A percentile compares a stretch with the other conserved stretches of the same genome.
Conservation (phyloP, 208 protist genomes). For the Acanthamoeba triangularis region DNA sequence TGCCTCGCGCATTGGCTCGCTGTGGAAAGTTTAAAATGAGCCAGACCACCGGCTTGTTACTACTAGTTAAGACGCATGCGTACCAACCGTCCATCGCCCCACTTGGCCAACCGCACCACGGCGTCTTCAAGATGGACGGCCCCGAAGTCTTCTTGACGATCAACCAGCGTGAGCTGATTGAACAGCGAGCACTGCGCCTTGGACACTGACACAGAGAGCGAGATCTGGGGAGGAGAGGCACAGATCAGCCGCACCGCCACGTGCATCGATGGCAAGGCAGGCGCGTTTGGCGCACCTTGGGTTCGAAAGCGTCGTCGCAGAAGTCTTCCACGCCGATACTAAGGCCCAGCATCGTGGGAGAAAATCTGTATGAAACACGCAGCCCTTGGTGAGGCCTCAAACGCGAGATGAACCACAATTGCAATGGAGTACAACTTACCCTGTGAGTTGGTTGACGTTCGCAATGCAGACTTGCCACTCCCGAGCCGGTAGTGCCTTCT, state of each 20-base stretch:
- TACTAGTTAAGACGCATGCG: background rate
- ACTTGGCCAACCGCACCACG: background rate
- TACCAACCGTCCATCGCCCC: background rate
- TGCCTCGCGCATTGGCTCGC: constrained; percentile 29
- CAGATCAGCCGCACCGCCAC: background rate
- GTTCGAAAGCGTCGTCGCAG: background rate
- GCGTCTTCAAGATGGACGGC: background rate
- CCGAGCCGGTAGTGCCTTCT: background rate
- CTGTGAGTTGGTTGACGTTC: background rate
- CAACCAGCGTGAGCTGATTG: background rate
- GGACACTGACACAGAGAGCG: background rate
- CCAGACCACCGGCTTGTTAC: background rate
- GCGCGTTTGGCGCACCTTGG: background rate
- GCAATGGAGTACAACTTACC: background rate
- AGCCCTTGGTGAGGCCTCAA: background rate
- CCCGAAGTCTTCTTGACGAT: constrained; percentile 17
- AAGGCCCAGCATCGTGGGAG: constrained; percentile 32
- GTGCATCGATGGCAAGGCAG: background rate
- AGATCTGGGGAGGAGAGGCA: background rate
- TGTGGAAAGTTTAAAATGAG: background rate
- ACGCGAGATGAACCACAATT: background rate
- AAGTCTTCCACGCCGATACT: constrained; percentile 12
- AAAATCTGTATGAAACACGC: constrained; percentile 49
- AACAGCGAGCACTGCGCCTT: constrained; percentile 40
- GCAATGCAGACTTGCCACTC: constrained; percentile 68